A percentile compares a stretch with the other conserved stretches of the same genome.
phyloP scores from a whole-genome alignment of 148 eudicot species.

The Cornus kousa region DNA sequence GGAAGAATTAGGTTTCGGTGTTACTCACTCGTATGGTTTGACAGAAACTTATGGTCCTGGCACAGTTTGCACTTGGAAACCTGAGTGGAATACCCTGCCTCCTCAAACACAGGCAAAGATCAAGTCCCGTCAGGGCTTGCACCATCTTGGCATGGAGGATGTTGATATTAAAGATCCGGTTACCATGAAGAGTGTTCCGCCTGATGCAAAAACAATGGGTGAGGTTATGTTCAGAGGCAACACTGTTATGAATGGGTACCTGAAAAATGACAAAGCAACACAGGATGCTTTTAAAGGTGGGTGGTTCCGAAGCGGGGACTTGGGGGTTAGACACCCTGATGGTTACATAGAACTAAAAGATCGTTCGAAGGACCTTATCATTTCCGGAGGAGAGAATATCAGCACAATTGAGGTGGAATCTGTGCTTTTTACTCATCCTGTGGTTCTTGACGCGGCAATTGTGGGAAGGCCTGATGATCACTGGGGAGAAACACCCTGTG shows the following conservation, averaged over 20 bases:
- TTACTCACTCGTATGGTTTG: slow-evolving; percentile 60
- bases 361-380: slow-evolving; percentile 64
- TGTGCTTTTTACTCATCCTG: slow-evolving; percentile 56
- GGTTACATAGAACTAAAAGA: slow-evolving; percentile 66
- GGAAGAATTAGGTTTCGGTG: slow-evolving; percentile 55
- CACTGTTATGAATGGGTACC: slow-evolving; percentile 70
- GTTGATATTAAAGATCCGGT: slow-evolving; percentile 52
- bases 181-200: slow-evolving; percentile 56
- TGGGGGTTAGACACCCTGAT: slow-evolving; percentile 60
- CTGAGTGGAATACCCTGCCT: slow-evolving; percentile 60
- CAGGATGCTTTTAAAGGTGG: slow-evolving; percentile 60
- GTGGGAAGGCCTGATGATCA: slow-evolving; percentile 68
- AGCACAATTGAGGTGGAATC: slow-evolving; percentile 74
- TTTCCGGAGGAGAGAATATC: slow-evolving; percentile 78
- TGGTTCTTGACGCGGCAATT: slow-evolving; percentile 57
- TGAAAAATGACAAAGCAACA: slow-evolving; percentile 44
- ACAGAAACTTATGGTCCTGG: slow-evolving; percentile 77
- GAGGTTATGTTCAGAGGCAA: slow-evolving; percentile 83
- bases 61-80: slow-evolving; percentile 62
- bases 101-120: slow-evolving; percentile 36
- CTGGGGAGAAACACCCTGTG: slow-evolving; percentile 83
- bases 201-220: slow-evolving; percentile 62
- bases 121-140: slow-evolving; percentile 65
- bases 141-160: slow-evolving; percentile 53
- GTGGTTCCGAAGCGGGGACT: slow-evolving; percentile 69